Evolutionary conservation across 2,329 filamentous ascomycete genomes (phyloP), one percentile per base, ranked within the genome.

Genomic region (Fusarium phyllophilum): DNA sequence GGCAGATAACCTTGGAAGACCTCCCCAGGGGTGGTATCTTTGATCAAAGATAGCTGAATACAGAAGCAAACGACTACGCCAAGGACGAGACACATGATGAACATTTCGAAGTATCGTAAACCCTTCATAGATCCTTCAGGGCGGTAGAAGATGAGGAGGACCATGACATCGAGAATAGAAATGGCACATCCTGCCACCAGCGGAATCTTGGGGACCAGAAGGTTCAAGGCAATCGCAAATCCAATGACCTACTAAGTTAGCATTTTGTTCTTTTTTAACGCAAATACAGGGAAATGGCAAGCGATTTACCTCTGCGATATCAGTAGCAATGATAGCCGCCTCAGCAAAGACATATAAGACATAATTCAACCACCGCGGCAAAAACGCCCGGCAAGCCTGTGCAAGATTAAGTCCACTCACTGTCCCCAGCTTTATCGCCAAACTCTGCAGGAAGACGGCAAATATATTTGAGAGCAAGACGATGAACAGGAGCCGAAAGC

Each of bases 241-340:
- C 45, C 45, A 22, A 48, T 48, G 20, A 48, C 45, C 45, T 48
- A 31, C 1, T 17, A 10, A 48, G 20, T 31, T 26, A 31, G 45
- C 18, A 22, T 6, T 39, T 22, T 38, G 5, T 38, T 38, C 0
- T 20, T 41, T 6, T n/a, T 2, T 0, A 11, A 22, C 6, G 26
- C 3, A 15, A 6, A 8, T 0, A 22, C 29, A 3, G 45, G 45
- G 4, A 15, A 22, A 15, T 29, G 18, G 26, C 26, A 6, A 15
- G 20, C 0, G 26, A 48, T 48, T 8, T 48, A 48, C 45, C 45
- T 48, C 45, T 48, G 45, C 45, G 26, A 48, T 48, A 4, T 48
- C 45, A 48, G 45, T 48, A 48, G 45, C 45, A 17, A 48, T 48
- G 20, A 48, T 48, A 31, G 45, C 45, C 4, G 45, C 45, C 45